phyloP scores from a whole-genome alignment of 2,329 filamentous ascomycete species.

The Ceratocystiopsis sp. region DNA sequence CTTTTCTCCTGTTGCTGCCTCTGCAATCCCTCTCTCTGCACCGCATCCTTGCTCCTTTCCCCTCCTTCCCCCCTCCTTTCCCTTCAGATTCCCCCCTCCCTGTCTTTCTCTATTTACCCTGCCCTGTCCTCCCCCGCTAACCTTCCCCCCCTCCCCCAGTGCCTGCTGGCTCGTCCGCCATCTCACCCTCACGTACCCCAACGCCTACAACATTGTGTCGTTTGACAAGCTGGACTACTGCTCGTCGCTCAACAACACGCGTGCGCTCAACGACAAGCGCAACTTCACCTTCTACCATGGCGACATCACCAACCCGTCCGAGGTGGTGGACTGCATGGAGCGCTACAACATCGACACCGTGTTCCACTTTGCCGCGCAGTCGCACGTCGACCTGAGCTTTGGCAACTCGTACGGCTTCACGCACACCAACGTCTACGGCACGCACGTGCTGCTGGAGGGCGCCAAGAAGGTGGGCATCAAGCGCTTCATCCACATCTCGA shows the following conservation, averaged over 20 bases:
- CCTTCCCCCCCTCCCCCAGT: slow-evolving; percentile 33
- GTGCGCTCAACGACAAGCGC: slow-evolving; percentile 43
- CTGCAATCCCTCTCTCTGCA: not conserved
- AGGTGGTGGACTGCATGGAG: slow-evolving; percentile 55
- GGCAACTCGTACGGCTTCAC: slow-evolving; percentile 71
- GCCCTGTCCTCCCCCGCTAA: no score
- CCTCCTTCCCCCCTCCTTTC: no score
- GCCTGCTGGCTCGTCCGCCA: slow-evolving; percentile 74
- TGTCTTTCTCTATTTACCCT: no score
- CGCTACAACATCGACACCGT: slow-evolving; percentile 61
- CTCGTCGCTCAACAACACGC: slow-evolving; percentile 63
- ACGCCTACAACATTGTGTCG: slow-evolving; percentile 61
- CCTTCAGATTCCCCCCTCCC: no score
- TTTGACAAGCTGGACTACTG: slow-evolving; percentile 80
- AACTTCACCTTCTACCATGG: slow-evolving; percentile 72
- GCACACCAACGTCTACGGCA: slow-evolving; percentile 66
- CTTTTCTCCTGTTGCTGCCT: not conserved
- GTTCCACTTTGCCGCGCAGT: slow-evolving; percentile 75
- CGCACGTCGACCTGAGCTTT: slow-evolving; percentile 69
- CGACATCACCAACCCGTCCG: slow-evolving; percentile 53
- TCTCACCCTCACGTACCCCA: slow-evolving; percentile 53
- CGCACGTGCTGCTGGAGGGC: slow-evolving; percentile 66
- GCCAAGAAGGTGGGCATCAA: slow-evolving; percentile 54
- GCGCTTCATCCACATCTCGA: slow-evolving; percentile 67
- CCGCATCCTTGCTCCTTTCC: not conserved